Conservation (phyloP, 2,329 filamentous ascomycete genomes). For the Cladosporium sp. region DNA sequence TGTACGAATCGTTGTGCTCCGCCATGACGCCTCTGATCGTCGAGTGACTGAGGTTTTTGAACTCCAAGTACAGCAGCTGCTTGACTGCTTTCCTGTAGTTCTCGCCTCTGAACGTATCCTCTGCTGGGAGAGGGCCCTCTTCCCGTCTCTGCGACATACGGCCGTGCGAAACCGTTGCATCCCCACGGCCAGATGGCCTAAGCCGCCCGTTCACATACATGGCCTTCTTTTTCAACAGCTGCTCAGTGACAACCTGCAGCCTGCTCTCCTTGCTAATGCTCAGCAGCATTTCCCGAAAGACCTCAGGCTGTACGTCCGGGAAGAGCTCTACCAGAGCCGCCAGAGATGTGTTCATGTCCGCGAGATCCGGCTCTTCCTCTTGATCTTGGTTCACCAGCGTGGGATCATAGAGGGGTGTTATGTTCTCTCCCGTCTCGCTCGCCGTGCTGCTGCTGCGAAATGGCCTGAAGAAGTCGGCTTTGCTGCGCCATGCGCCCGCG, state of each 20-base stretch:
- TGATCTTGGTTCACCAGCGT: constrained; percentile 17
- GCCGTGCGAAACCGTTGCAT: constrained; percentile 2
- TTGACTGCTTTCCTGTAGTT: constrained; percentile 70
- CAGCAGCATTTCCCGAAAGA: constrained; percentile 77
- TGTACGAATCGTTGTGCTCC: constrained; percentile 78
- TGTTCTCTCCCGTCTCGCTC: constrained; percentile 28
- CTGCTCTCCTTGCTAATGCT: constrained; percentile 75
- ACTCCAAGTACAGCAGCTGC: constrained; percentile 70
- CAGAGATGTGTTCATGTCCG: constrained; percentile 69
- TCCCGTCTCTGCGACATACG: not conserved
- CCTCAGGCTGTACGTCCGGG: constrained; percentile 77
- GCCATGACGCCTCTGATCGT: constrained; percentile 77
- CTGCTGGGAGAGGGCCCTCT: constrained; percentile 47
- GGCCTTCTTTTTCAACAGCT: constrained; percentile 69
- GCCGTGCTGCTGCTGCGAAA: constrained; percentile 32
- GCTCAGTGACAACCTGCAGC: constrained; percentile 74
- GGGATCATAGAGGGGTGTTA: constrained; percentile 30
- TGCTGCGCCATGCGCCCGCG: constrained; percentile 32
- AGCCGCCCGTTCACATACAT: constrained; percentile 70
- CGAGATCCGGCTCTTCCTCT: constrained; percentile 58
- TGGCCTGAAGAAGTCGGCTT: constrained; percentile 37
- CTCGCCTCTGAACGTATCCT: constrained; percentile 67
- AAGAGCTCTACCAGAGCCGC: constrained; percentile 70
- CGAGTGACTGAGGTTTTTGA: constrained; percentile 70
- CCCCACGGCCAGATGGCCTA: constrained; percentile 23